Percentiles rank a stretch among this genome's conserved stretches.
These are phyloP conservation scores for Lindgomyces ingoldianus DNA, from an alignment of 495 filamentous ascomycete genomes.

Conservation along the genomic window DNA sequence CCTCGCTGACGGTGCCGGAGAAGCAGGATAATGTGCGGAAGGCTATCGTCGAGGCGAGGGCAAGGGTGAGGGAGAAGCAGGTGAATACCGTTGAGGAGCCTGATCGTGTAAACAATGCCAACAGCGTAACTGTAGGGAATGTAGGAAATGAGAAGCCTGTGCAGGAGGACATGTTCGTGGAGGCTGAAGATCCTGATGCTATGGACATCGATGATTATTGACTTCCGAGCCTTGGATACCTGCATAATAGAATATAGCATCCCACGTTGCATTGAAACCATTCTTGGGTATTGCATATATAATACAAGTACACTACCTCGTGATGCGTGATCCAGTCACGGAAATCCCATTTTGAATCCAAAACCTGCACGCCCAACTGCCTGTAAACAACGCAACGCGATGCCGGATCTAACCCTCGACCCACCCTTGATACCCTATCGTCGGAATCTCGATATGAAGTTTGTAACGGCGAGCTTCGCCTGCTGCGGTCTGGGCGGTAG, in stretches of 20 bases:
- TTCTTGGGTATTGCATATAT: slow-evolving; percentile 4
- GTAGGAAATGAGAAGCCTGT: slow-evolving; percentile 28
- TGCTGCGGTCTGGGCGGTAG: slow-evolving; percentile 31
- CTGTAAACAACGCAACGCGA: background rate
- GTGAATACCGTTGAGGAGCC: slow-evolving; percentile 19
- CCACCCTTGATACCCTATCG: background rate
- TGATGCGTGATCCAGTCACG: slow-evolving; percentile 13
- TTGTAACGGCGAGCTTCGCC: slow-evolving; percentile 26
- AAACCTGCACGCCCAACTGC: slow-evolving; percentile 6
- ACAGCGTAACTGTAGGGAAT: background rate
- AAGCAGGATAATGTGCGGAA: slow-evolving; percentile 81
- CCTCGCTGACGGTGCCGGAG: slow-evolving; percentile 70
- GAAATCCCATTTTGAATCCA: background rate
- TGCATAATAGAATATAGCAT: background rate
- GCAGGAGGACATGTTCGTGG: slow-evolving; percentile 17
- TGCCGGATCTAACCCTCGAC: background rate
- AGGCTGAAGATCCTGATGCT: slow-evolving; percentile 58
- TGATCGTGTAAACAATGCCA: background rate
- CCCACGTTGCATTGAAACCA: background rate
- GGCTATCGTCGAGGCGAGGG: slow-evolving; percentile 80
- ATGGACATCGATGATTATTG: slow-evolving; percentile 68
- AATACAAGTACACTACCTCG: slow-evolving; percentile 5
- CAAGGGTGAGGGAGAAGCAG: slow-evolving; percentile 60
- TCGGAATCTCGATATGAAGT: slow-evolving; percentile 24
- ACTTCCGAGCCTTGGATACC: background rate